These are phyloP conservation scores for Auricularia sp. DNA, from an alignment of 768 basidiomycete species.

Conservation along the genomic window DNA sequence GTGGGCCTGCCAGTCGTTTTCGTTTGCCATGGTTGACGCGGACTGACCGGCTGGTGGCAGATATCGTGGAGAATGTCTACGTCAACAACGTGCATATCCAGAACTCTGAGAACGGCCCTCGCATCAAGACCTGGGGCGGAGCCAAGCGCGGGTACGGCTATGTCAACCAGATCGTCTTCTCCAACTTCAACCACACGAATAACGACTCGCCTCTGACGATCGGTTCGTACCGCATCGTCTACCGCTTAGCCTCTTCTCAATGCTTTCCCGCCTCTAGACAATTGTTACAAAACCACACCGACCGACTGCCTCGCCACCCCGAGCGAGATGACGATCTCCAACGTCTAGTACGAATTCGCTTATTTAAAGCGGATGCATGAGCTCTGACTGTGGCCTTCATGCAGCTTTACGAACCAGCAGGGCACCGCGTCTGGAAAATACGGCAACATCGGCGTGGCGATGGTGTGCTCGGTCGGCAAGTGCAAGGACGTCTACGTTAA, in stretches of 20 bases:
- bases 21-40: not conserved
- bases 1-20: not conserved
- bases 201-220: conserved; percentile 54
- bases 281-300: conserved; percentile 42
- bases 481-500: conserved; percentile 42
- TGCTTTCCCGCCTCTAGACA: conserved; percentile 2
- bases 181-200: conserved; percentile 40
- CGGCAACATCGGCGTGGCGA: not conserved
- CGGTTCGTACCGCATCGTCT: conserved; percentile 21
- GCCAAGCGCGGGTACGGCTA: not conserved
- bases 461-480: conserved; percentile 1
- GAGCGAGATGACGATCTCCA: conserved; percentile 45
- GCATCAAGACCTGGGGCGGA: conserved; percentile 62
- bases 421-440: not conserved
- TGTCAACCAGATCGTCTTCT: conserved; percentile 35
- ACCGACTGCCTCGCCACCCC: conserved; percentile 44
- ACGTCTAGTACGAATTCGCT: conserved; percentile 34
- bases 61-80: conserved; percentile 53
- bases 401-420: not conserved
- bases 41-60: conserved; percentile 13
- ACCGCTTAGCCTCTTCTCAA: too few species aligned
- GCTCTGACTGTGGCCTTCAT: not conserved
- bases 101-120: conserved; percentile 54
- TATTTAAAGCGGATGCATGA: not conserved
- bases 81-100: conserved; percentile 51